Evolutionary conservation across 139 green algal genomes (phyloP).

Genomic region (Closterium sp.): DNA sequence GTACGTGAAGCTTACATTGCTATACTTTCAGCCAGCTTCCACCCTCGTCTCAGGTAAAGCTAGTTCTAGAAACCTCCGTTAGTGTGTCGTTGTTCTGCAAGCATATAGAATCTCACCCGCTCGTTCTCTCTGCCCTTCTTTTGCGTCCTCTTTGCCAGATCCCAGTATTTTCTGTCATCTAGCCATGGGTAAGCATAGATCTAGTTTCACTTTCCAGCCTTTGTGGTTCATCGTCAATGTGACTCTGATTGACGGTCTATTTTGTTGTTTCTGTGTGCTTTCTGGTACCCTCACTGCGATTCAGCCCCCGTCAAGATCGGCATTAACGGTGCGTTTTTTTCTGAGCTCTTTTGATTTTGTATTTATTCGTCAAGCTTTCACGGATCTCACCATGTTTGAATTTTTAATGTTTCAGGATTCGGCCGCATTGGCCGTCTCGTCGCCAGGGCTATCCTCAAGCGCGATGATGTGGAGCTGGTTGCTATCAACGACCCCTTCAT

Average conservation of each 20-base stretch:
- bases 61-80: no score
- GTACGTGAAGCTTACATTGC: not conserved
- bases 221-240: not conserved
- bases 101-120: not conserved
- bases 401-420: constrained; percentile 25
- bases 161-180: not conserved
- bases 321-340: constrained; percentile 20
- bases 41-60: not conserved
- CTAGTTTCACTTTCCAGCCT: not conserved
- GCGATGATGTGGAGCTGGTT: constrained; percentile 33
- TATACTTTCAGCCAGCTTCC: not conserved
- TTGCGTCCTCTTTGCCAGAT: not conserved
- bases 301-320: constrained; percentile 21
- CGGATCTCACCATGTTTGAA: not conserved
- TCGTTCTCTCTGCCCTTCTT: not conserved
- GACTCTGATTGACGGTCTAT: not conserved
- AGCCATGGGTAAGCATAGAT: not conserved
- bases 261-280: not conserved
- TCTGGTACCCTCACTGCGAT: not conserved
- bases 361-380: not conserved
- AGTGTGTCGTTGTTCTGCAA: no score
- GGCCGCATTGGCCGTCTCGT: constrained; percentile 46
- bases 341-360: not conserved
- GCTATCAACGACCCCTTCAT: constrained; percentile 50
- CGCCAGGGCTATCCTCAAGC: constrained; percentile 11